Base-by-base conservation (phyloP, 345 rosid species). In the Psidium friedrichsthalianum region DNA sequence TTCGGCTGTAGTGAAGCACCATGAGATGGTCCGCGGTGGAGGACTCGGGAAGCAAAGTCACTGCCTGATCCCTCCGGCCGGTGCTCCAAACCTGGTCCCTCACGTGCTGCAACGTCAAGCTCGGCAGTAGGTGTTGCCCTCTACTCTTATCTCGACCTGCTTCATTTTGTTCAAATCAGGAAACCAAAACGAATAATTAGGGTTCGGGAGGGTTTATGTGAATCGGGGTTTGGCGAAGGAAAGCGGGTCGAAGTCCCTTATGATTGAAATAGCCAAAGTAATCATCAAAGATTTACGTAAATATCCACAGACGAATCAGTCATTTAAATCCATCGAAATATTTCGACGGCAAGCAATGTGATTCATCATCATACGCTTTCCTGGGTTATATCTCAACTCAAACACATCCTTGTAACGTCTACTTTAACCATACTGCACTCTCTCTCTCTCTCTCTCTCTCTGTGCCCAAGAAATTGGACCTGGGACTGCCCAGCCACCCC, bases 71-170 rank as follows among this genome's bases (percentile, higher is more conserved):
- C 16, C 93, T 91, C 86, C 92, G 78, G 78, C 78, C 92, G 29
- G 91, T 87, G 89, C 88, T 95, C 99, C 99, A 97, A 83, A 96
- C 92, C 82, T 89, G 87, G 88, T 97, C 99, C 88, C 99, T 93
- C 80, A 97, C 98, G 88, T 97, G 98, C 92, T 95, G 97, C 94
- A 97, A 86, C 84, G 98, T 95, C 91, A 94, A 92, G 91, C 87
- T 86, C 52, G 96, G 99, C 84, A 27, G 89, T 55, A 97, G 95
- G 87, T 92, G 90, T 88, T 96, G 95, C 90, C 98, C 99, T 91
- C 94, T 92, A 89, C 99, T 89, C 90, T 96, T 91, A 97, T 95
- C 90, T 95, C 99, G 86, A 96, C 80, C 99, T 97, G 98, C 90
- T 87, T 88, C 51, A n/a, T 69, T 27, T 27, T 11, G 36, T 25